Conservation (phyloP, 2,329 filamentous ascomycete species). For the Diaporthe sp. region DNA sequence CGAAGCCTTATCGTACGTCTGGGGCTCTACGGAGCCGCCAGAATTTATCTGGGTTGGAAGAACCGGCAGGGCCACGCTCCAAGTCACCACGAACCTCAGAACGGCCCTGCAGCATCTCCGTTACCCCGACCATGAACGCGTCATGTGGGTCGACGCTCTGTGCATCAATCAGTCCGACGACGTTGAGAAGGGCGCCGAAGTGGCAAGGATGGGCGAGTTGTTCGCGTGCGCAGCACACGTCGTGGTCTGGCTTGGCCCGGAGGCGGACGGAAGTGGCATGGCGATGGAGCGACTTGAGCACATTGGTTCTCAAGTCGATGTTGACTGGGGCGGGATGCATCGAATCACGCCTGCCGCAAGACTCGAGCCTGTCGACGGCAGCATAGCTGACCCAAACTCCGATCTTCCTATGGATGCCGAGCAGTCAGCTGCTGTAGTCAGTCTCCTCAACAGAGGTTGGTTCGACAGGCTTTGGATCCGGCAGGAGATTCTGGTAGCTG, state of each 20-base stretch:
- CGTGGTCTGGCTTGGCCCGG: conserved; percentile 22
- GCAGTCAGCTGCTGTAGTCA: neutral
- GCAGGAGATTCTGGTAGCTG: neutral
- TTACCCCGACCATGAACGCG: neutral
- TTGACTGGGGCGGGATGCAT: neutral
- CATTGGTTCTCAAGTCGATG: neutral
- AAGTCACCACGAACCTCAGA: neutral
- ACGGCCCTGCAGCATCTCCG: conserved; percentile 6
- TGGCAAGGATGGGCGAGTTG: conserved; percentile 14
- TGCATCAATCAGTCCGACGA: conserved; percentile 29
- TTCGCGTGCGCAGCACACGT: conserved; percentile 21
- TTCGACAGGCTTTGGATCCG: neutral
- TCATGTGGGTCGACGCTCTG: conserved; percentile 23
- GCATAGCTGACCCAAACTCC: neutral
- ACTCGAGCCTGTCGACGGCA: neutral
- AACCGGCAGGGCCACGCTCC: neutral
- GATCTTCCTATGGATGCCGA: neutral
- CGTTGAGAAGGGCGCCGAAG: neutral
- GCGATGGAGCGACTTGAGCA: neutral
- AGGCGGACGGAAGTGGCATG: neutral
- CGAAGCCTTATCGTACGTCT: conserved; percentile 11
- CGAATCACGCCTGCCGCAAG: neutral
- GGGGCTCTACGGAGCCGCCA: neutral
- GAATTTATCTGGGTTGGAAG: neutral
- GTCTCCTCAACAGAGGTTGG: neutral